Evolutionary conservation across 75 land plant species (phyloP).

Genomic region (Picea sitchensis): DNA sequence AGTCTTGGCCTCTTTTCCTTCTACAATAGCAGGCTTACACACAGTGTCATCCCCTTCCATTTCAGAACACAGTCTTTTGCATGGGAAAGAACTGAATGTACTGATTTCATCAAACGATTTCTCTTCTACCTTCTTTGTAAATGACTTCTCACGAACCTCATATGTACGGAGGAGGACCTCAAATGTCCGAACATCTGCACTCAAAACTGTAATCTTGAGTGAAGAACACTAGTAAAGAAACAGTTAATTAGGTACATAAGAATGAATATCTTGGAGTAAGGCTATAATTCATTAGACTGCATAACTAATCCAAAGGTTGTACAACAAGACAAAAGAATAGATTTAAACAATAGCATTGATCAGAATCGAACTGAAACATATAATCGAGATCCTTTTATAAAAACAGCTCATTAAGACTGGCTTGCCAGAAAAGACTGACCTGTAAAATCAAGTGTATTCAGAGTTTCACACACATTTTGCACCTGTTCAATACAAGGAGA

Average conservation of each 20-base stretch:
- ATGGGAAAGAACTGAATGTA: conserved; percentile 20
- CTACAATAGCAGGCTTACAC: conserved; percentile 10
- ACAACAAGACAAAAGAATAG: neutral
- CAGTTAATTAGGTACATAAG: neutral
- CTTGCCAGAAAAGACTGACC: conserved; percentile 18
- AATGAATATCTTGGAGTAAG: neutral
- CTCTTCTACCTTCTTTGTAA: conserved; percentile 16
- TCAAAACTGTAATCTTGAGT: neutral
- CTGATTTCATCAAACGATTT: conserved; percentile 9
- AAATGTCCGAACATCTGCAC: conserved; percentile 81
- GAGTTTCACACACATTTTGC: conserved; percentile 51
- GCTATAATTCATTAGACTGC: neutral
- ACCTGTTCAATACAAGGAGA: conserved; percentile 99
- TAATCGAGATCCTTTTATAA: neutral
- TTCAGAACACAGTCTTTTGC: conserved; percentile 42
- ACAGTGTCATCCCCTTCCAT: conserved; percentile 21
- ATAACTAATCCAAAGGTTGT: neutral
- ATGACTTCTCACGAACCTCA: conserved; percentile 61
- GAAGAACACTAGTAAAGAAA: neutral
- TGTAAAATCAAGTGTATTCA: conserved; percentile 30
- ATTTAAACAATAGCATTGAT: neutral
- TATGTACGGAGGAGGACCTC: conserved; percentile 86
- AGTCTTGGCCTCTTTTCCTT: neutral
- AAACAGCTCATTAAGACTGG: neutral
- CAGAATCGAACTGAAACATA: neutral